These are phyloP conservation scores for Debaryomycetaceae sp. DNA, from an alignment of 1,139 yeast species.

Conservation along the genomic window DNA sequence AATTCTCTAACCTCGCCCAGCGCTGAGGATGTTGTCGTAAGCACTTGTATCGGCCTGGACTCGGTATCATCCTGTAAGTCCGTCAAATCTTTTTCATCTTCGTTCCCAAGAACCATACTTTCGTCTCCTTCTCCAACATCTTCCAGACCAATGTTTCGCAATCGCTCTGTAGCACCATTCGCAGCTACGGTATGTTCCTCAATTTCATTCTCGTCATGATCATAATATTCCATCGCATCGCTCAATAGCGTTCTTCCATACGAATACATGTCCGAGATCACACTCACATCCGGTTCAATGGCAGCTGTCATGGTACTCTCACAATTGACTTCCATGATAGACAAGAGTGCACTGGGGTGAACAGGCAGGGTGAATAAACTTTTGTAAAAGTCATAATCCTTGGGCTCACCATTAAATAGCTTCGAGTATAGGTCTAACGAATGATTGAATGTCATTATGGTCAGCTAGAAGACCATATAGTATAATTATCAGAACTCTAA, in stretches of 20 bases:
- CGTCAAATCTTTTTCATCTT: too few species aligned
- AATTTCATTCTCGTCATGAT: constrained; percentile 1
- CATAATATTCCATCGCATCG: constrained; percentile 15
- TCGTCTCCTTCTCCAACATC: not conserved
- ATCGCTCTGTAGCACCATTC: not conserved
- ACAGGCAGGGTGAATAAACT: constrained; percentile 26
- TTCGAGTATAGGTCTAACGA: constrained; percentile 21
- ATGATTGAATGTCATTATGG: constrained; percentile 11
- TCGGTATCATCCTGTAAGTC: not conserved
- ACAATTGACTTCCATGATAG: constrained; percentile 22
- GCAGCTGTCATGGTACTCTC: constrained; percentile 6
- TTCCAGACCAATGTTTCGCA: not conserved
- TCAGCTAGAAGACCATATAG: not conserved
- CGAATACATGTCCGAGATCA: constrained; percentile 13
- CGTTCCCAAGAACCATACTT: not conserved
- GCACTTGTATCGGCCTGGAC: not conserved
- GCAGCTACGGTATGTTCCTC: not conserved
- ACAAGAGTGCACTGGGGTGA: constrained; percentile 21
- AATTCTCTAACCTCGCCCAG: constrained; percentile 10
- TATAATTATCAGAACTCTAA: not conserved
- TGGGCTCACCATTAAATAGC: constrained; percentile 19
- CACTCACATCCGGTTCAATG: not conserved
- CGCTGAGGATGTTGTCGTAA: constrained; percentile 1
- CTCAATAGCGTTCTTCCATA: constrained; percentile 19
- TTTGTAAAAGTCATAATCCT: constrained; percentile 21